These are phyloP conservation scores for Hydrangea macrophylla DNA, from an alignment of 148 eudicot species.

Conservation along the genomic window DNA sequence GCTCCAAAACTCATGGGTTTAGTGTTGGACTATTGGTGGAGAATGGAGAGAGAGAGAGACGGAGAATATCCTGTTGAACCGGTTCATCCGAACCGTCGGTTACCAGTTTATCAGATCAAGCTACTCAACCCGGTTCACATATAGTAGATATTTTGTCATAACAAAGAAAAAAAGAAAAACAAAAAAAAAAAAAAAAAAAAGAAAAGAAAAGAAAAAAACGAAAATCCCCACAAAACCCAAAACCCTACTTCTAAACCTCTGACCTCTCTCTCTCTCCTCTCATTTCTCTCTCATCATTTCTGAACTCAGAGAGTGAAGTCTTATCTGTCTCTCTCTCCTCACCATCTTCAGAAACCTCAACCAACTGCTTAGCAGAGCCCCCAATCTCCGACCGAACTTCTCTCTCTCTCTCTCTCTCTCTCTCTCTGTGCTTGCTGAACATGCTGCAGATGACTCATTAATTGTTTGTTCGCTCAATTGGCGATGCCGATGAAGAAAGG, in stretches of 20 bases:
- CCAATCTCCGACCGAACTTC: neutral
- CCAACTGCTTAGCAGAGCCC: neutral
- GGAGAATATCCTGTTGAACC: too few species aligned
- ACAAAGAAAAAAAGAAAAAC: too few species aligned
- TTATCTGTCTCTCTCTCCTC: neutral
- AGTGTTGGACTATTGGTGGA: too few species aligned
- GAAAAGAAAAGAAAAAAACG: neutral
- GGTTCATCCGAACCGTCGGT: too few species aligned
- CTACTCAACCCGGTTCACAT: too few species aligned
- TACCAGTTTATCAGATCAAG: too few species aligned
- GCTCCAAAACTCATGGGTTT: too few species aligned
- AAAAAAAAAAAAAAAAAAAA: neutral
- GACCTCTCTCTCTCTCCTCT: neutral
- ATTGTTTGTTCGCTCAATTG: neutral
- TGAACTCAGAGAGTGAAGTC: conserved; percentile 1
- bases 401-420: neutral
- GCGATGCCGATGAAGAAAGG: conserved; percentile 6
- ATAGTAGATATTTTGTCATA: too few species aligned
- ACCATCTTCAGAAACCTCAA: neutral
- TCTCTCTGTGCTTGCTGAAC: neutral
- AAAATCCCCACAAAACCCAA: conserved; percentile 30
- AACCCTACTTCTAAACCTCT: conserved; percentile 33
- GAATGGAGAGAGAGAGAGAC: too few species aligned
- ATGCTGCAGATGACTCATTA: neutral
- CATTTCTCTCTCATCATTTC: conserved; percentile 11